Base-by-base conservation (phyloP, 192 early-diverging fungal genomes). In the Mortierella alpina region DNA sequence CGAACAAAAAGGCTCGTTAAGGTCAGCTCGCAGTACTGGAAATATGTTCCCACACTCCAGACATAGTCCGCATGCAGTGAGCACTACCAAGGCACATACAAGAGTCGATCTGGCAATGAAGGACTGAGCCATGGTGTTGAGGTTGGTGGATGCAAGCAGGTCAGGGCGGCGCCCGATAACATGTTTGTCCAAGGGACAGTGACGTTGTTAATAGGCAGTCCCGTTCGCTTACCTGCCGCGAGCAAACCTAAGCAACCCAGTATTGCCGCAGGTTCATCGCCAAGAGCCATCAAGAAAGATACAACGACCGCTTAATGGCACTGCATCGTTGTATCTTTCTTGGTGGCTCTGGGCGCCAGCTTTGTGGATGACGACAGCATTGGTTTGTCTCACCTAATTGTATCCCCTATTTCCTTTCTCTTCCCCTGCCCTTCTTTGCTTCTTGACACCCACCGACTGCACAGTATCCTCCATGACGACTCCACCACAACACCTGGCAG, bases 61-160 rank as follows among this genome's bases (percentile, higher is more conserved):
- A 46, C 18, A 40, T 22, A n/a, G 22, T 48, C 22, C 53, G 22
- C 53, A 55, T 20, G 53, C 49, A 17, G 60, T 22, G 39, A 45
- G 45, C 14, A 20, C 41, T 48, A 13, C 41, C 45, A 61, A 40
- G 17, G n/a, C 15, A 47, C 0, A 63, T 18, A 20, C 22, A 40
- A 70, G 49, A 23, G 53, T 44, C 17, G 75, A 65, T 63, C 75
- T 68, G 48, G 75, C 63, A 11, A 75, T 15, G 63, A 78, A 15
- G 5, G 63, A 63, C 14, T 57, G 18, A 44, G 56, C 63, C 75
- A 78, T 60, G 49, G 48, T 51, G 11, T 42, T 31, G 5, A n/a
- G 31, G 31, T 31, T 31, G 31, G 3, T 31, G 31, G 31, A 31
- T 31, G 31, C 31, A 31, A 31, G 31, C 31, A 31, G 31, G 31